Percentiles rank a stretch among this genome's conserved stretches.
phyloP scores from a whole-genome alignment of 306 rosid species.

The Cicer judaicum region DNA sequence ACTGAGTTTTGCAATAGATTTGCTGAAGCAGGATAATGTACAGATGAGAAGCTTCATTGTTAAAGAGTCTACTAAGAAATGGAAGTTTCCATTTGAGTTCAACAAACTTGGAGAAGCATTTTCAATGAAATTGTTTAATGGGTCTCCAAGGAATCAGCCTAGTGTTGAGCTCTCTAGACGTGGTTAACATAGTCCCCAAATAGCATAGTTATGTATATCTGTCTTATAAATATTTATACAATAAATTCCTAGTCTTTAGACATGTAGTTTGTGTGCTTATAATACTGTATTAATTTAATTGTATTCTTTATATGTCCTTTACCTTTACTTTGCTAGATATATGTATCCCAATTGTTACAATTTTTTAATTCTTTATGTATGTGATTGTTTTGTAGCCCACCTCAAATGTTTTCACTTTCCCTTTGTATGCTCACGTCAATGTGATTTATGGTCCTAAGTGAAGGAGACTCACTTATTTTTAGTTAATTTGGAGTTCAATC shows the following conservation, averaged over 20 bases:
- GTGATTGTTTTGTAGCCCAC: not conserved
- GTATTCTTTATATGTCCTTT: not conserved
- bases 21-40: slow-evolving; percentile 74
- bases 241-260: slow-evolving; percentile 3
- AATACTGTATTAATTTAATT: slow-evolving; percentile 8
- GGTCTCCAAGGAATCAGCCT: slow-evolving; percentile 44
- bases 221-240: slow-evolving; percentile 34
- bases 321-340: slow-evolving; percentile 4
- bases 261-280: slow-evolving; percentile 16
- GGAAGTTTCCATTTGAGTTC: slow-evolving; percentile 59
- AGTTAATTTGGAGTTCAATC: too few species aligned
- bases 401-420: not conserved
- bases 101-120: slow-evolving; percentile 57
- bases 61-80: slow-evolving; percentile 52
- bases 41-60: slow-evolving; percentile 59
- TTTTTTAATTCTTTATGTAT: not conserved
- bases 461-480: too few species aligned
- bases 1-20: slow-evolving; percentile 69
- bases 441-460: too few species aligned
- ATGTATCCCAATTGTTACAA: slow-evolving; percentile 2
- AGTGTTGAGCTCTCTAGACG: slow-evolving; percentile 59
- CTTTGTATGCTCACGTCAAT: not conserved
- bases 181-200: slow-evolving; percentile 30
- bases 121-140: slow-evolving; percentile 57
- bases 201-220: slow-evolving; percentile 27